Base-by-base conservation (phyloP, 495 filamentous ascomycete species). In the Peziza echinospora region DNA sequence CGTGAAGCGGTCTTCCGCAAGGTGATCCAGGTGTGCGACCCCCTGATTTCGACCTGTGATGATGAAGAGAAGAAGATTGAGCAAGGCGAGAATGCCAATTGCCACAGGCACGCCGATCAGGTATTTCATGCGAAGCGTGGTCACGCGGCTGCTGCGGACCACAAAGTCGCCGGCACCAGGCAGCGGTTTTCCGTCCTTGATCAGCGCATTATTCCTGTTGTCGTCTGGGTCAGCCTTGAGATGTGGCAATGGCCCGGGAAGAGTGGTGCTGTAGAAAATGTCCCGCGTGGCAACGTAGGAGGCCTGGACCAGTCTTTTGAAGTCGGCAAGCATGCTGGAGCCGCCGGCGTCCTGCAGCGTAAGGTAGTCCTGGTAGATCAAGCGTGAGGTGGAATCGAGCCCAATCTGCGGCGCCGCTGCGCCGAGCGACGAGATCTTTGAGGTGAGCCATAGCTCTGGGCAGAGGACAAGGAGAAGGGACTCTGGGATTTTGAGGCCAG, bases 231-330 rank as follows among this genome's bases (percentile, higher is more conserved):
- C 26, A 8, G 1, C 7, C n/a, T n/a, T n/a, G n/a, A n/a, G n/a
- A n/a, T n/a, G n/a, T n/a, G n/a, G n/a, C n/a, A n/a, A n/a, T n/a
- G n/a, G n/a, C 21, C 48, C 43, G 5, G 49, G 40, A 11, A 24
- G 10, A 17, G 44, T 48, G 26, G 49, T 42, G 11, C 52, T 49
- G 17, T 5, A n/a, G 5, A 53, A 39, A 17, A 52, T 28, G 40
- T 52, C 52, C 11, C 30, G 19, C 24, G 51, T 52, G 19, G 44
- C 22, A 5, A 53, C 13, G 34, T 53, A 53, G 21, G 44, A 24
- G 13, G 3, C 43, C 11, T 42, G 45, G 17, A 53, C 21, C 8
- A 53, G 43, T 13, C 51, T 25, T 13, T 10, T 42, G 9, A 53
- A 16, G 17, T 53, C 51, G 6, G 6, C 13, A 1, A 24, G 19